Base-by-base conservation (phyloP, 305 asterid genomes). In the Andrographis paniculata region DNA sequence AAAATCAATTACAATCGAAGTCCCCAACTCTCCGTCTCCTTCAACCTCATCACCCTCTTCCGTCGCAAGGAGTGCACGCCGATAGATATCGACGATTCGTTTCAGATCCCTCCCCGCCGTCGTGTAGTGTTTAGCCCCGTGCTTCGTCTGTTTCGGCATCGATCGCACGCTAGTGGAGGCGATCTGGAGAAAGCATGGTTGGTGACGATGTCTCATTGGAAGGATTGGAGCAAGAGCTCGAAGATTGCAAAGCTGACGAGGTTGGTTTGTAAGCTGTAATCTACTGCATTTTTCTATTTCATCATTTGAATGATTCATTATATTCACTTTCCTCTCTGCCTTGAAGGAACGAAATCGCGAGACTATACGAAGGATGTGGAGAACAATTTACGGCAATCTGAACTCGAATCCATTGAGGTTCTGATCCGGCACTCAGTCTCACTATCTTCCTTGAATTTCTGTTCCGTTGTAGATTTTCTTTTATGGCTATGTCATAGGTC, bases 291-390 rank as follows among this genome's bases (percentile, higher is more conserved):
- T 14, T 1, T 50, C 33, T 19, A 45, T 28, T 59, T 58, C 45
- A 9, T 45, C 37, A 52, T 60, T 23, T 42, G 46, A n/a, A n/a
- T n/a, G n/a, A n/a, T n/a, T n/a, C n/a, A n/a, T n/a, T n/a, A n/a
- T n/a, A n/a, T n/a, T n/a, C n/a, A n/a, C n/a, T n/a, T n/a, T n/a
- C 52, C 13, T 60, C 8, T 24, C 6, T 4, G 30, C 30, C 24
- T 46, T 62, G 50, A 69, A 66, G 99, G 99, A 54, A 67, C 88
- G 17, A 80, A 73, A n/a, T 51, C 79, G 68, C 75, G 99, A 68
- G 96, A 86, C 64, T 80, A 86, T 68, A 75, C 96, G 39, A 86
- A 67, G 73, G 99, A 85, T 53, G 96, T 91, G 8, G 99, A 91
- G 71, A 83, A 77, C 82, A 83, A 80, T 73, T 61, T 91, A 39